Percentiles rank a stretch among this genome's conserved stretches.
phyloP scores from a whole-genome alignment of 768 basidiomycete genomes.

The Collybia nuda region DNA sequence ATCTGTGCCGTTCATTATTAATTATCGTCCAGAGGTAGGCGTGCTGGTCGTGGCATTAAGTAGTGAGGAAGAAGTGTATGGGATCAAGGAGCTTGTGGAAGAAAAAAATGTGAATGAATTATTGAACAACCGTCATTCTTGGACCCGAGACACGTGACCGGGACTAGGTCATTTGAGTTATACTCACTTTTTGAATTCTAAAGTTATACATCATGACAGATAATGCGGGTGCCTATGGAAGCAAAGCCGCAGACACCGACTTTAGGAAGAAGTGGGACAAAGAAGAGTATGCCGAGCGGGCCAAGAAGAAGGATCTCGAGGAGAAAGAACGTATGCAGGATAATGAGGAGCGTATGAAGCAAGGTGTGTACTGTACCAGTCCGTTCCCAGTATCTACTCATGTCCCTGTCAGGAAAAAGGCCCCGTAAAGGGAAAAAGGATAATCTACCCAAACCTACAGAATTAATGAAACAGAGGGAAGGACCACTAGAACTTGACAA shows the following conservation, averaged over 20 bases:
- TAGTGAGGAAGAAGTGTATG: conserved; percentile 4
- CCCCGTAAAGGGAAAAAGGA: conserved; percentile 67
- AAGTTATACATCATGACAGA: conserved; percentile 33
- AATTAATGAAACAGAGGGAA: conserved; percentile 89
- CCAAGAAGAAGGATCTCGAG: conserved; percentile 78
- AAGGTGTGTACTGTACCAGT: conserved; percentile 49
- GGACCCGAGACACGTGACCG: not conserved
- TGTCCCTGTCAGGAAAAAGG: conserved; percentile 65
- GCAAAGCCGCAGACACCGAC: conserved; percentile 64
- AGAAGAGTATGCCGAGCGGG: conserved; percentile 84
- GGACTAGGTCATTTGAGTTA: not conserved
- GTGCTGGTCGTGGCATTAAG: conserved; percentile 11
- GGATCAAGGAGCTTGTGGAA: conserved; percentile 1
- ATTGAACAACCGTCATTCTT: not conserved
- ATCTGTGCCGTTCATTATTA: conserved; percentile 19
- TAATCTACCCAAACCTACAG: conserved; percentile 90
- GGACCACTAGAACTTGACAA: conserved; percentile 86
- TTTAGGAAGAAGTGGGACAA: conserved; percentile 95
- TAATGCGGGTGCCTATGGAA: conserved; percentile 39
- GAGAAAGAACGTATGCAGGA: conserved; percentile 83
- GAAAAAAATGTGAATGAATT: too few species aligned
- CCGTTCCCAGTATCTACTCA: conserved; percentile 1
- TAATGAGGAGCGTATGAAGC: conserved; percentile 80
- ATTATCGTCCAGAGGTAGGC: conserved; percentile 3
- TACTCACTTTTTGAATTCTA: not conserved